Conservation (phyloP, 108 stramenopile genomes). For the Epithemia pelagica region DNA sequence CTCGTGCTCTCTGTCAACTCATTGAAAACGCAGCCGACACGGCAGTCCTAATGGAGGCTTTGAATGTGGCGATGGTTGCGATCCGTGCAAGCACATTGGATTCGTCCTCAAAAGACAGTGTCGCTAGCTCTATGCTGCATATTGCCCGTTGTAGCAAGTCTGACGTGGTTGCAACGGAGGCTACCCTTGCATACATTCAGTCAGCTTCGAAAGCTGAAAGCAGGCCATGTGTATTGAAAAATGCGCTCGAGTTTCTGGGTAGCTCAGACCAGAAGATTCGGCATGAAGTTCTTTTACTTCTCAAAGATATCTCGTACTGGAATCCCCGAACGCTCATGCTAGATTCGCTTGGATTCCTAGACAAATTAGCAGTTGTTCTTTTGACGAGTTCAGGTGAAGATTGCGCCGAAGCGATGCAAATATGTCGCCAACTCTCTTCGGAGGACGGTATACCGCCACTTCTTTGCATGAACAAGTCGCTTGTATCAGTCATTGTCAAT, state of each 20-base stretch:
- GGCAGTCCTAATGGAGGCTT: neutral
- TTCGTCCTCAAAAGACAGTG: neutral
- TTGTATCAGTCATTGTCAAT: constrained; percentile 1
- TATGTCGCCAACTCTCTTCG: constrained; percentile 7
- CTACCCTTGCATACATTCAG: neutral
- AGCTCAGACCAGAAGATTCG: neutral
- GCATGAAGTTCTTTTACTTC: neutral
- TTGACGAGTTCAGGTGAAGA: constrained; percentile 5
- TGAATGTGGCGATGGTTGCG: neutral
- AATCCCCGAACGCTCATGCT: neutral
- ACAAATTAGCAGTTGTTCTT: neutral
- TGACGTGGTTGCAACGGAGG: neutral
- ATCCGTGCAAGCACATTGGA: neutral
- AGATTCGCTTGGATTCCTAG: neutral
- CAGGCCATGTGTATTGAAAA: neutral
- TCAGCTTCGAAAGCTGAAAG: neutral
- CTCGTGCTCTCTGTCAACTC: neutral
- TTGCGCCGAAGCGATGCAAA: constrained; percentile 6
- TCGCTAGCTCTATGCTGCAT: neutral
- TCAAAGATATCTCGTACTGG: constrained; percentile 5
- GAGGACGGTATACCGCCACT: neutral
- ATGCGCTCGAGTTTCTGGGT: neutral
- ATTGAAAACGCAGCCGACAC: neutral
- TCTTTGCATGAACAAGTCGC: neutral
- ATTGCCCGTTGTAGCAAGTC: neutral